Percentiles rank a stretch among this genome's conserved stretches.
Conservation (phyloP, 352 stramenopile species). For the Pythium aristosporum region DNA sequence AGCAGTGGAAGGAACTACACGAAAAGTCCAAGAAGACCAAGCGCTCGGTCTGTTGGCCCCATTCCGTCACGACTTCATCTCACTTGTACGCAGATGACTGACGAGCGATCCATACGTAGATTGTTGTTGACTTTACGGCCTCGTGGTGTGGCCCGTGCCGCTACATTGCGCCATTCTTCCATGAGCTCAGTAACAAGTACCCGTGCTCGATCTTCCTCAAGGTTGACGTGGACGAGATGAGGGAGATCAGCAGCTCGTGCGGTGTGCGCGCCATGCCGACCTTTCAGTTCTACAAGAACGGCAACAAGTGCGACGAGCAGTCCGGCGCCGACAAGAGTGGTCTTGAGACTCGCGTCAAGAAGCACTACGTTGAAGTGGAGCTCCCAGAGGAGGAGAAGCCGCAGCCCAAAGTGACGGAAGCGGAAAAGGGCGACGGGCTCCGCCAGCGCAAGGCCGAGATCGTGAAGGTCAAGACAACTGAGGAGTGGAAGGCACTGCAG, state of each 20-base stretch:
- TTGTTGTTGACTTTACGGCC: constrained; percentile 88
- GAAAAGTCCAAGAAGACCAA: constrained; percentile 66
- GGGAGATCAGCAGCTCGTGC: constrained; percentile 58
- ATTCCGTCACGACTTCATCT: background rate
- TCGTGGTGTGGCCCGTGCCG: constrained; percentile 89
- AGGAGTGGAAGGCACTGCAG: constrained; percentile 55
- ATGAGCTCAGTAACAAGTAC: constrained; percentile 85
- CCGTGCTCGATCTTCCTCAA: constrained; percentile 86
- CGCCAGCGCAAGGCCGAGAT: constrained; percentile 62
- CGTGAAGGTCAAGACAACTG: constrained; percentile 44
- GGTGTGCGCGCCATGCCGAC: constrained; percentile 93
- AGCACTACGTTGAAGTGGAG: constrained; percentile 80
- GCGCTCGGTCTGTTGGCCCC: constrained; percentile 38
- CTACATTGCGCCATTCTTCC: constrained; percentile 81
- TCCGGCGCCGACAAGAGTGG: constrained; percentile 73
- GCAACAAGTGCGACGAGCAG: constrained; percentile 87
- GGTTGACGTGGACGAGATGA: constrained; percentile 87
- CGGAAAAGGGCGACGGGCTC: constrained; percentile 28
- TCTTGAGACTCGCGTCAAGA: constrained; percentile 63
- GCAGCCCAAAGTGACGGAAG: constrained; percentile 21
- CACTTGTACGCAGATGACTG: background rate
- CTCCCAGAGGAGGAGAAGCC: constrained; percentile 64
- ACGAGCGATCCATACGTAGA: constrained; percentile 22
- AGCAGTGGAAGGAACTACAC: constrained; percentile 78
- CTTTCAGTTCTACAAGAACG: constrained; percentile 94